Base-by-base conservation (phyloP, 75 land plant genomes). In the Sequoia sempervirens region DNA sequence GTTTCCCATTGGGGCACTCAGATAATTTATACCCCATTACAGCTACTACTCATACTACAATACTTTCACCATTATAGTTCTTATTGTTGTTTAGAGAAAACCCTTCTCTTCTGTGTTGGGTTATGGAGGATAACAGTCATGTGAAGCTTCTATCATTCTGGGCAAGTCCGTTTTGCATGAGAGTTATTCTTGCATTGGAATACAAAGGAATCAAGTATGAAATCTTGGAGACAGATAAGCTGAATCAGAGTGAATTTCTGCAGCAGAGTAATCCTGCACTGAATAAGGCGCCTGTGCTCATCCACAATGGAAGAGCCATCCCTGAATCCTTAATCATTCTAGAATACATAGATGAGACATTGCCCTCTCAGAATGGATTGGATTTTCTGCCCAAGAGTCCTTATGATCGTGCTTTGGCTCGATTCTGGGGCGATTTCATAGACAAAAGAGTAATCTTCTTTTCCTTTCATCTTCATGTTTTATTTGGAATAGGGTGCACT, bases 241-340 rank as follows among this genome's bases (percentile, higher is more conserved):
- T n/a, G 46, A 45, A 72, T 52, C 46, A 84, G 45, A 61, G 37
- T 32, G 66, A 54, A 30, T 84, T 87, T 47, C 87, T 85, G 76
- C 75, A 80, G 41, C 26, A 41, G 45, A 61, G 32, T 18, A 87
- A 87, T 32, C 88, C 88, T 43, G 82, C 81, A 12, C 64, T 80
- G 56, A 76, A 80, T 46, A 79, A 47, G 47, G 74, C 85, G 26
- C 88, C 88, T 2, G 87, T 87, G 41, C 87, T 87, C 18, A 75
- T 87, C 8, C 88, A 87, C 88, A 69, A 86, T 38, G 88, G 88
- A 9, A 85, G 47, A 66, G 43, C 88, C 52, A 85, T 85, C 23
- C 53, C 66, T 11, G 87, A 87, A 54, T 87, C 88, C 18, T 23
- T 78, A 45, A 69, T 87, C 11, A 86, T 86, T 10, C 28, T 86